Base-by-base conservation (phyloP, 192 early-diverging fungal genomes). In the Umbelopsis vinacea region DNA sequence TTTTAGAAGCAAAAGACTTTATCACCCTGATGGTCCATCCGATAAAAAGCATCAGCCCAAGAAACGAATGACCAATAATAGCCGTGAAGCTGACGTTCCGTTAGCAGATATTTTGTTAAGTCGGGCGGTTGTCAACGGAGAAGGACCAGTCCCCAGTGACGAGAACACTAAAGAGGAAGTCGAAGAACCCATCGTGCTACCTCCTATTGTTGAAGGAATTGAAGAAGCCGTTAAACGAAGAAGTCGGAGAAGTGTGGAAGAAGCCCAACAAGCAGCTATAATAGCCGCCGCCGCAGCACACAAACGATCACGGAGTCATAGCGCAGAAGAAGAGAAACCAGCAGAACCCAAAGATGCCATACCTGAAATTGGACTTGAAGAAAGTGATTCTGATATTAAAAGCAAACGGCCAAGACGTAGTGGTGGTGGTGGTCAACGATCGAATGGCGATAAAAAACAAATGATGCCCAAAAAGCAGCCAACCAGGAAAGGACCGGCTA, bases 11-110 rank as follows among this genome's bases (percentile, higher is more conserved):
- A 74, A 74, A 74, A 45, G 67, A 60, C 52, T 60, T 21, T 74
- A 74, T 48, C 46, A 74, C 46, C 17, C 73, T 67, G 72, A 54
- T 33, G 71, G 38, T 17, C n/a, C 50, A 37, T 21, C 40, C 17
- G 72, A 74, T 46, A 76, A 76, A 33, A 85, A 83, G 47, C 70
- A 79, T 19, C 57, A 63, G 21, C 81, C 85, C 29, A 87, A 87
- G 45, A 84, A 84, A 71, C 60, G 85, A 21, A 87, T 80, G 74
- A 87, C 85, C 4, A 74, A 84, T 75, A 87, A 87, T 63, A 84
- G 83, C n/a, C 78, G 81, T 52, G 85, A 87, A 55, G 83, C 85
- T 17, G 83, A 83, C 19, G 75, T 87, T 37, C 82, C 85, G 3
- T 52, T 87, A 29, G 81, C 82, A 50, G 76, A 84, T 54, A 79